Base-by-base conservation (phyloP, 495 filamentous ascomycete genomes). In the Chaetomium fimeti region DNA sequence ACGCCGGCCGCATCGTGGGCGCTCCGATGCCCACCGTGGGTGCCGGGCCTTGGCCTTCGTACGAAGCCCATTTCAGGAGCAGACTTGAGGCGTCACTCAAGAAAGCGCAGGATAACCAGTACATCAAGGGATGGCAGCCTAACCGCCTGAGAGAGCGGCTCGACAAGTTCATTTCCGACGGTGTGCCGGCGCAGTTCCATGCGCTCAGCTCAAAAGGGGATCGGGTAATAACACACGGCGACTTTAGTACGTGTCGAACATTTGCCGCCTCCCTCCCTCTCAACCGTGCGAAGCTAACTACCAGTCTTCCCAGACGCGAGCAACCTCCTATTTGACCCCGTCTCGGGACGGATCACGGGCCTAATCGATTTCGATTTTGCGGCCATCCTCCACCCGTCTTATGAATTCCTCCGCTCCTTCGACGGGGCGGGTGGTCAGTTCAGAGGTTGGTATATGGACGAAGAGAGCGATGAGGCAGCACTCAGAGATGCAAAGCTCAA, bases 341-440 rank as follows among this genome's bases (percentile, higher is more conserved):
- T 13, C 27, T 52, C 62, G 5, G 54, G 45, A 12, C 29, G 20
- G 13, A 64, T 64, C 22, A 64, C 62, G 2, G 62, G 28, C 5
- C 25, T 64, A 12, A 42, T 64, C 27, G 62, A 64, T 18, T 64
- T 42, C 54, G 62, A 64, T 8, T 64, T 64, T 28, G 22, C 62
- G 20, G 51, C 54, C 3, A 64, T 64, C 45, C 48, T 57, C 6
- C 40, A 49, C 8, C 61, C 61, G 0, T 62, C 38, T 7, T 56
- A 62, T 7, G 60, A 62, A 15, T 57, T 57, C 49, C 40, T 49
- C 7, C 38, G 61, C 27, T 63, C 53, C 27, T 63, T 63, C 24
- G 4, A 16, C 8, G 42, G 40, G 5, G 13, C 45, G 13, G 61
- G 61, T 0, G 53, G 52, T 18, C 28, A 57, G 38, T 57, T 57